Conservation (phyloP, 805 yeast genomes). For the Yueomyces sp. region DNA sequence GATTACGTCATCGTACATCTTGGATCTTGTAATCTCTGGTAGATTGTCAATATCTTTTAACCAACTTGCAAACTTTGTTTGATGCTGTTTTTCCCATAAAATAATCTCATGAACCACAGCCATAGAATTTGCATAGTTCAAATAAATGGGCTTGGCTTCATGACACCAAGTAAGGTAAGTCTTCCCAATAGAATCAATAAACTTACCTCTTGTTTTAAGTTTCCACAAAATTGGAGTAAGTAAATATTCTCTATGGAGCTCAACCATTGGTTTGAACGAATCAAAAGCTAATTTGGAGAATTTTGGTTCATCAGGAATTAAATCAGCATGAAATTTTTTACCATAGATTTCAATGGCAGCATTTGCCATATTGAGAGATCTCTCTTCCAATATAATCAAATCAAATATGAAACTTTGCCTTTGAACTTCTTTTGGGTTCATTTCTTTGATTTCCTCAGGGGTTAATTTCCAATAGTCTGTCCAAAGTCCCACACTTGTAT, state of each 20-base stretch:
- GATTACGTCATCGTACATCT: slow-evolving; percentile 39
- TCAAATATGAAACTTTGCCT: slow-evolving; percentile 69
- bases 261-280: slow-evolving; percentile 42
- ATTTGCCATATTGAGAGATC: slow-evolving; percentile 52
- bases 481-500: slow-evolving; percentile 39
- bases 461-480: slow-evolving; percentile 52
- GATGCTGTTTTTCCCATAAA: slow-evolving; percentile 31
- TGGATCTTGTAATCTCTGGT: slow-evolving; percentile 27
- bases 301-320: slow-evolving; percentile 37
- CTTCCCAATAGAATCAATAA: slow-evolving; percentile 48
- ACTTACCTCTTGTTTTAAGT: slow-evolving; percentile 50
- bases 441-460: slow-evolving; percentile 36
- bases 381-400: slow-evolving; percentile 55
- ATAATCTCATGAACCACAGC: slow-evolving; percentile 47
- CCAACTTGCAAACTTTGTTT: slow-evolving; percentile 44
- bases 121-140: slow-evolving; percentile 46
- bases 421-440: slow-evolving; percentile 40
- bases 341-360: slow-evolving; percentile 51
- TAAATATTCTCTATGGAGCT: slow-evolving; percentile 39
- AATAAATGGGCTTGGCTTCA: slow-evolving; percentile 39
- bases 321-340: slow-evolving; percentile 26
- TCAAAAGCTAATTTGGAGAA: slow-evolving; percentile 47
- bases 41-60: slow-evolving; percentile 36
- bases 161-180: slow-evolving; percentile 53
- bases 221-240: slow-evolving; percentile 46